Conservation (phyloP, 345 rosid genomes). For the Sisymbrium altissimum region DNA sequence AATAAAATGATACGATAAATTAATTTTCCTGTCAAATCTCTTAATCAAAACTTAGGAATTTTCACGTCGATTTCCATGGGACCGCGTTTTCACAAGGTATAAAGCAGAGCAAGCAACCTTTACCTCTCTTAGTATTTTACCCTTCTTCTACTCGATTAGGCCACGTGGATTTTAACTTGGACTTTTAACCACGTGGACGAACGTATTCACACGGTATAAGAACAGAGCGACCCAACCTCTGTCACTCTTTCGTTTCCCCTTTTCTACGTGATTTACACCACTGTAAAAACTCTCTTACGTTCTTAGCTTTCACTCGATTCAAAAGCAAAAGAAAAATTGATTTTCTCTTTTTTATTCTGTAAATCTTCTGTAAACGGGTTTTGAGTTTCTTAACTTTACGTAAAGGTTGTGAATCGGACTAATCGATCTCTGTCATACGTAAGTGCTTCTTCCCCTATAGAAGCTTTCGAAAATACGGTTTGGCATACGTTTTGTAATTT, state of each 20-base stretch:
- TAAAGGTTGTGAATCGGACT: conserved; percentile 21
- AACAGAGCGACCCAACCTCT: neutral
- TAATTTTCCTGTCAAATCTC: neutral
- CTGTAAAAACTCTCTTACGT: conserved; percentile 30
- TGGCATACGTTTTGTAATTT: neutral
- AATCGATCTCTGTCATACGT: conserved; percentile 23
- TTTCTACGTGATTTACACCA: conserved; percentile 26
- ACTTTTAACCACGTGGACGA: neutral
- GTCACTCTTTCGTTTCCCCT: neutral
- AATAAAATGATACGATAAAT: neutral
- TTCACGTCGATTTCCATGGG: neutral
- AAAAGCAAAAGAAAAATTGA: too few relatives aligned
- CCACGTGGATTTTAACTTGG: neutral
- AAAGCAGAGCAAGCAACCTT: neutral
- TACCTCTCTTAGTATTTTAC: neutral
- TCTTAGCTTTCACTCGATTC: conserved; percentile 22
- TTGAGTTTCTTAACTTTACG: conserved; percentile 23
- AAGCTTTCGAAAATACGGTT: neutral
- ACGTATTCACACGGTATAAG: conserved; percentile 7
- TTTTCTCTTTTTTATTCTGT: too few relatives aligned
- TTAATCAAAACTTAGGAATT: too few relatives aligned
- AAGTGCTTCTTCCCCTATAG: neutral
- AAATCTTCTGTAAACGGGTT: conserved; percentile 13
- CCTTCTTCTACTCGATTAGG: neutral
- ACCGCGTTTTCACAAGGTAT: neutral